These are phyloP conservation scores for Dryas integrifolia DNA, from an alignment of 331 rosid species.

Conservation along the genomic window DNA sequence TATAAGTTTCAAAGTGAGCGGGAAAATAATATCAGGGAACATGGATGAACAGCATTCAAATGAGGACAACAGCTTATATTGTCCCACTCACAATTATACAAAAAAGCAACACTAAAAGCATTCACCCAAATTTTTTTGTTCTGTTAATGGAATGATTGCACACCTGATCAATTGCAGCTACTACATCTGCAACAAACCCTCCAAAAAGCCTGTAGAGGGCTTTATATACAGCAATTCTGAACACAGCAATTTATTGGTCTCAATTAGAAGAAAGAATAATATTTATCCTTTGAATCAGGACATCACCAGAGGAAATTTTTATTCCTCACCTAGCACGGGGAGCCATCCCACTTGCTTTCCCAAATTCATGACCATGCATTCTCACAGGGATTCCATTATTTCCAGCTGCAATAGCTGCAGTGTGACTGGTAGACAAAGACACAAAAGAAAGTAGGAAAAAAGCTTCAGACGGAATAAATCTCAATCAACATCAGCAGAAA, in stretches of 20 bases:
- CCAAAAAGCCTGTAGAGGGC: slow-evolving; percentile 97
- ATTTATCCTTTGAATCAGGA: slow-evolving; percentile 28
- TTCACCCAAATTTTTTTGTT: slow-evolving; percentile 15
- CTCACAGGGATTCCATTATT: slow-evolving; percentile 97
- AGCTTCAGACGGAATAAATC: slow-evolving; percentile 1
- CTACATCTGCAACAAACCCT: slow-evolving; percentile 96
- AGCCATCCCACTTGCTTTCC: slow-evolving; percentile 99
- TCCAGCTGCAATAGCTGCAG: slow-evolving; percentile 98
- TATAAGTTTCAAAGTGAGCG: background rate
- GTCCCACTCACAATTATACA: background rate
- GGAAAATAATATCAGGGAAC: slow-evolving; percentile 7
- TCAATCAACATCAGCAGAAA: slow-evolving; percentile 15
- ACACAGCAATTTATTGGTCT: slow-evolving; percentile 30
- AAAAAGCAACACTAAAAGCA: slow-evolving; percentile 3
- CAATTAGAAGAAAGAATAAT: slow-evolving; percentile 30
- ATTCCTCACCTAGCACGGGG: slow-evolving; percentile 95
- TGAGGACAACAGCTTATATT: slow-evolving; percentile 1
- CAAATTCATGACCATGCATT: slow-evolving; percentile 94
- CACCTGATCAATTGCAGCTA: slow-evolving; percentile 99
- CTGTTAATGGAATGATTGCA: slow-evolving; percentile 19
- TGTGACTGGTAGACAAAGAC: slow-evolving; percentile 60
- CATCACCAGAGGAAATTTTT: slow-evolving; percentile 15
- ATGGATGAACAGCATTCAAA: background rate
- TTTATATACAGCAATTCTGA: slow-evolving; percentile 97
- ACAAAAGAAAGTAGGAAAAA: slow-evolving; percentile 16